Evolutionary conservation across 148 eudicot genomes (phyloP).

Genomic region (Camellia lanceoleosa): DNA sequence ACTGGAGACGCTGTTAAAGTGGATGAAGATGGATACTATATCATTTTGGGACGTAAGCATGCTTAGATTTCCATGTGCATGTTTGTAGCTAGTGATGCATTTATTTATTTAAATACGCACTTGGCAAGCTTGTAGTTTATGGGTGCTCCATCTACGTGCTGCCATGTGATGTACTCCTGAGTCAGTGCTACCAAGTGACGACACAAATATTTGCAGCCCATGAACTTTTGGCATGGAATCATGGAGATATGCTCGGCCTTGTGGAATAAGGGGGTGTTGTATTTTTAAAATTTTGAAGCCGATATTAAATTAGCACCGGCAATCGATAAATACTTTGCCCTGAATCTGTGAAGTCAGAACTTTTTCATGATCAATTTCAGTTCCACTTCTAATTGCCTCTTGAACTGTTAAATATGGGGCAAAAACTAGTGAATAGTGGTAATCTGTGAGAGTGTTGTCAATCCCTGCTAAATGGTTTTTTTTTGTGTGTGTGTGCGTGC

Average conservation of each 20-base stretch:
- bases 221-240: background rate
- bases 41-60: constrained; percentile 92
- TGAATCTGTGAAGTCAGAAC: background rate
- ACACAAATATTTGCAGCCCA: background rate
- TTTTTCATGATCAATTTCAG: background rate
- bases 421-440: background rate
- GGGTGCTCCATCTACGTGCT: background rate
- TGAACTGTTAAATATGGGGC: background rate
- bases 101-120: background rate
- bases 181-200: background rate
- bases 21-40: constrained; percentile 92
- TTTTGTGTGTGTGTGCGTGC: too few species aligned
- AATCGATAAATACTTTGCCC: background rate
- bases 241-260: background rate
- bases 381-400: constrained; percentile 11
- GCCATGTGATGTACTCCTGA: background rate
- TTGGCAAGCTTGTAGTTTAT: background rate
- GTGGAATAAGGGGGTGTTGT: background rate
- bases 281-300: background rate
- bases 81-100: background rate
- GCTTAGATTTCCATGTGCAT: constrained; percentile 1
- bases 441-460: background rate
- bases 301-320: background rate
- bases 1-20: constrained; percentile 86
- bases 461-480: background rate